Percentiles rank a stretch among this genome's conserved stretches.
Conservation (phyloP, 768 basidiomycete genomes). For the Austroboletus festivus region DNA sequence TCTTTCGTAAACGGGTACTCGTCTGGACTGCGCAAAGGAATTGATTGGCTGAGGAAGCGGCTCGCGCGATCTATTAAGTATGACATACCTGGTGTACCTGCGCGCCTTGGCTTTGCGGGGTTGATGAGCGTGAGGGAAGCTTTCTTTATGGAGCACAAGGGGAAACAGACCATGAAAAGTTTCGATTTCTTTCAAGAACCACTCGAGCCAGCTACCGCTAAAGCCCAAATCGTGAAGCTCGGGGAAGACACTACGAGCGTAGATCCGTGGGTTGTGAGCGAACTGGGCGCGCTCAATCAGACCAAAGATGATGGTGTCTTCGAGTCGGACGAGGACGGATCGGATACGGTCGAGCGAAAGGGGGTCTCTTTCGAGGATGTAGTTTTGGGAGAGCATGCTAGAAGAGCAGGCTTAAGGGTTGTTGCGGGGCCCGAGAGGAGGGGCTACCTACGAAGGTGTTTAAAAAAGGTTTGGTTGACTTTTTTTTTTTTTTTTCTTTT, state of each 20-base stretch:
- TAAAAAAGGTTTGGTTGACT: too few relatives aligned
- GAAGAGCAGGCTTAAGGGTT: not conserved
- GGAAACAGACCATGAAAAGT: slow-evolving; percentile 79
- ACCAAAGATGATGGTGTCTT: slow-evolving; percentile 98
- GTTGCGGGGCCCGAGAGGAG: not conserved
- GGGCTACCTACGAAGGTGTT: not conserved
- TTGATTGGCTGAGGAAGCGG: slow-evolving; percentile 1
- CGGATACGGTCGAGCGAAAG: slow-evolving; percentile 88
- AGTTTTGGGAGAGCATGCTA: slow-evolving; percentile 61
- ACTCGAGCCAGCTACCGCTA: slow-evolving; percentile 89
- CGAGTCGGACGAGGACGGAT: slow-evolving; percentile 80
- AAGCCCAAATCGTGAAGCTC: slow-evolving; percentile 75
- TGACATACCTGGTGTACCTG: slow-evolving; percentile 81
- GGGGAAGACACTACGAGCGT: slow-evolving; percentile 72
- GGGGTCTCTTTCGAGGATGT: slow-evolving; percentile 67
- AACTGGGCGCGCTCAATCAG: slow-evolving; percentile 98
- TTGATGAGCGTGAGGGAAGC: not conserved
- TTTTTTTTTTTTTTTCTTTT: too few relatives aligned
- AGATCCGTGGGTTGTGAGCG: slow-evolving; percentile 88
- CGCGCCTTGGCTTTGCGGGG: slow-evolving; percentile 78
- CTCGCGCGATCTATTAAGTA: not conserved
- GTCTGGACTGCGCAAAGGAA: slow-evolving; percentile 68
- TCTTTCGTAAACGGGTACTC: slow-evolving; percentile 91
- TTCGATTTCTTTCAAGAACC: slow-evolving; percentile 96
- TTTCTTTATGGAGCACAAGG: not conserved